phyloP scores from a whole-genome alignment of 1,284 basidiomycete genomes.

The Malassezia caprae region DNA sequence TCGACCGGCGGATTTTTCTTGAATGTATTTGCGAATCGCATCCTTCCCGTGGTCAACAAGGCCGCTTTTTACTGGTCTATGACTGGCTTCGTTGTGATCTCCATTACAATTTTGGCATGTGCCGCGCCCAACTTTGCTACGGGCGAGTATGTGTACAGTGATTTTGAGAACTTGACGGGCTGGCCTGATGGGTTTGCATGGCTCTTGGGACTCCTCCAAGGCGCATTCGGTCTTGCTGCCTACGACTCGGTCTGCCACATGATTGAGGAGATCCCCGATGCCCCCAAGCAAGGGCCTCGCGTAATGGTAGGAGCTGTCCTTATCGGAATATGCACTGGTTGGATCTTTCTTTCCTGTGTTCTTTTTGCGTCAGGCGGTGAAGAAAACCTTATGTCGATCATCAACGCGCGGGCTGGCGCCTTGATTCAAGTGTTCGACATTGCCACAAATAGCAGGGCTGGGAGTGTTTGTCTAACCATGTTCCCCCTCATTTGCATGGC shows the following conservation, averaged over 20 bases:
- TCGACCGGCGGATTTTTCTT: slow-evolving; percentile 26
- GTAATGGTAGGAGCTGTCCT: slow-evolving; percentile 59
- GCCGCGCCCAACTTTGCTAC: slow-evolving; percentile 47
- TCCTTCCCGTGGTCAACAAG: slow-evolving; percentile 26
- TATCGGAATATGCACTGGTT: slow-evolving; percentile 56
- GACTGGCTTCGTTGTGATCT: slow-evolving; percentile 47
- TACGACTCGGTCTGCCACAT: slow-evolving; percentile 44
- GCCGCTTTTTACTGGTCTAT: slow-evolving; percentile 44
- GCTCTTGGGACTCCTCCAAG: slow-evolving; percentile 51
- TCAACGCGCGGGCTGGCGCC: slow-evolving; percentile 57
- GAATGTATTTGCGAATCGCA: slow-evolving; percentile 29
- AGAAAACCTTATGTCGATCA: slow-evolving; percentile 55
- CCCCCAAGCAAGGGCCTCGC: slow-evolving; percentile 55
- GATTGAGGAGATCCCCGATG: slow-evolving; percentile 60
- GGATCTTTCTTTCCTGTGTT: slow-evolving; percentile 61
- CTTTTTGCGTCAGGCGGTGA: slow-evolving; percentile 55
- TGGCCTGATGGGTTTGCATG: slow-evolving; percentile 52
- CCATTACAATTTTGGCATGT: slow-evolving; percentile 48
- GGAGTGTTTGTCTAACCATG: slow-evolving; percentile 56
- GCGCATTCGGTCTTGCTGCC: slow-evolving; percentile 49
- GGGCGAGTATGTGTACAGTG: slow-evolving; percentile 50
- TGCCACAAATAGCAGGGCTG: slow-evolving; percentile 56
- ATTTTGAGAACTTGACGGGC: slow-evolving; percentile 50
- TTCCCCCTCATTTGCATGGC: slow-evolving; percentile 50
- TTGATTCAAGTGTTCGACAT: slow-evolving; percentile 61